Base-by-base conservation (phyloP, 306 rosid species). In the Albizia julibrissin region DNA sequence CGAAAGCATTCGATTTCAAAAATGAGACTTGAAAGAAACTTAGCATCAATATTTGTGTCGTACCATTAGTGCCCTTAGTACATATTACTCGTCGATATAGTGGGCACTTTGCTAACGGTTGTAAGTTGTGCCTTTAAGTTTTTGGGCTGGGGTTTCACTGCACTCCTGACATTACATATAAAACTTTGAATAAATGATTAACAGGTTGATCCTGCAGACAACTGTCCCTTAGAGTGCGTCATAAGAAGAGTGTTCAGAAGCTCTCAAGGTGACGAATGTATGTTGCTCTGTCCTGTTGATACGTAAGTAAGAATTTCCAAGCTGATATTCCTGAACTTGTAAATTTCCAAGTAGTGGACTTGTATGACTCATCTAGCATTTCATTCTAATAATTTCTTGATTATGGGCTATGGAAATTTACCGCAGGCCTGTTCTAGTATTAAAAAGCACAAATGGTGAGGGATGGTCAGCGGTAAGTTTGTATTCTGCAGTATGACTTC, bases 221-320 rank as follows among this genome's bases (percentile, higher is more conserved):
- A 92, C 58, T 84, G 83, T 72, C 97, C 98, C 24, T 84, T 95
- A 75, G 98, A 95, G 80, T 93, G 98, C 68, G 88, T 93, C 68
- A 83, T 93, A 75, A 90, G 98, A 84, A 95, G 98, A 86, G 89
- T 91, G 34, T 93, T 93, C 85, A 89, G 82, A 87, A 95, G 94
- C 80, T 93, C 98, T 9, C 80, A 80, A 58, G 93, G 93, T 61
- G 91, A 88, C 42, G 95, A 93, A 72, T 95, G 97, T 81, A 84
- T 95, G 95, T 85, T 95, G 83, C 90, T 95, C 37, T 91, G 93
- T 86, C 98, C 98, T 13, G 94, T 86, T 82, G 98, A 95, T 83
- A 91, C 90, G 98, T 95, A 86, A 93, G 98, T 89, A 31, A 19
- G 33, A 27, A 39, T 19, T 69, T 58, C 10, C n/a, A 26, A 24